A percentile compares a stretch with the other conserved stretches of the same genome.
These are phyloP conservation scores for Wickerhamiella domercqiae DNA, from an alignment of 805 yeast genomes.

Conservation along the genomic window DNA sequence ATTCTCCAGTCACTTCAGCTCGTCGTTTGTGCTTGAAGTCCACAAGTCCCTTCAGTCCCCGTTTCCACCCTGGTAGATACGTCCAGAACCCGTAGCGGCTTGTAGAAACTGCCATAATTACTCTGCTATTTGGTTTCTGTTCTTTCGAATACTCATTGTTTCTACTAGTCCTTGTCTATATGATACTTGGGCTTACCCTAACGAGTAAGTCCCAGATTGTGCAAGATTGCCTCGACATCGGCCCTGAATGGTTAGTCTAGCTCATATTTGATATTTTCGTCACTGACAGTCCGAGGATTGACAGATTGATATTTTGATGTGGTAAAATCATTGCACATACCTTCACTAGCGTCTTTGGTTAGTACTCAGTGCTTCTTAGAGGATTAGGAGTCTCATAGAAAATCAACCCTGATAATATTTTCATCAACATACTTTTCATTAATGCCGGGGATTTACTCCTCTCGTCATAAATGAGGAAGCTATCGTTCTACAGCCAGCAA, in stretches of 20 bases:
- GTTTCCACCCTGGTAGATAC: background rate
- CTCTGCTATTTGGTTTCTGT: no score
- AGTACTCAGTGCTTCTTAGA: slow-evolving; percentile 20
- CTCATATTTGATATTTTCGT: slow-evolving; percentile 1
- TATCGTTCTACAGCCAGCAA: no score
- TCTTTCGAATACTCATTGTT: no score
- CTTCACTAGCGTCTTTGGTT: background rate
- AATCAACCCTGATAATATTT: background rate
- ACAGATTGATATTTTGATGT: slow-evolving; percentile 13
- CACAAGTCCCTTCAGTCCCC: background rate
- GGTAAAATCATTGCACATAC: slow-evolving; percentile 15
- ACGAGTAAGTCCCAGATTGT: no score
- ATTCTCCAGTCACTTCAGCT: background rate
- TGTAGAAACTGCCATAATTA: no score
- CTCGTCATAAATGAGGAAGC: no score
- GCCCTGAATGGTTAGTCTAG: background rate
- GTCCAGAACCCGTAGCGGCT: background rate
- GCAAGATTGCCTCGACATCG: no score
- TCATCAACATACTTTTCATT: slow-evolving; percentile 1
- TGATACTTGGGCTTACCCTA: no score
- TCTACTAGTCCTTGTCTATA: no score
- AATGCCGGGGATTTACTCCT: no score
- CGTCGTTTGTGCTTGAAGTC: background rate
- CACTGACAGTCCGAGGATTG: slow-evolving; percentile 20
- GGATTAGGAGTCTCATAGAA: slow-evolving; percentile 11